phyloP scores from a whole-genome alignment of 2,329 filamentous ascomycete species.

The Fusarium sp. region DNA sequence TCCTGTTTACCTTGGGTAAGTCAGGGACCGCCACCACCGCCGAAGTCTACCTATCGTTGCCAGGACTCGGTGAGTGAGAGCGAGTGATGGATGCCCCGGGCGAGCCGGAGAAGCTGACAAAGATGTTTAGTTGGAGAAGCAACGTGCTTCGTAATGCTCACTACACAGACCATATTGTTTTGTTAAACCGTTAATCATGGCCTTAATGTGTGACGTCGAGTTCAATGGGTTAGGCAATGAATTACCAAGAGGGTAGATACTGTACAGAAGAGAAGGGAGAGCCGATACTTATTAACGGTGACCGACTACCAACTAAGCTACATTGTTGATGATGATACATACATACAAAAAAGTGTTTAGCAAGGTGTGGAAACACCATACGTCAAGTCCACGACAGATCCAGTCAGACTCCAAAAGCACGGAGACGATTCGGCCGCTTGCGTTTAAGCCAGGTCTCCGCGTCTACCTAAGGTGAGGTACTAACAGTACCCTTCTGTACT shows the following conservation, averaged over 20 bases:
- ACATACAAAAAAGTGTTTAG: constrained; percentile 11
- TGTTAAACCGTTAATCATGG: constrained; percentile 3
- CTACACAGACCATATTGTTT: constrained; percentile 17
- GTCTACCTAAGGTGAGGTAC: not conserved
- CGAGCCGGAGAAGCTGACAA: constrained; percentile 41
- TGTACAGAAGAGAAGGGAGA: constrained; percentile 3
- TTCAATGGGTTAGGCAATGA: constrained; percentile 4
- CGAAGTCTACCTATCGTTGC: constrained; percentile 25
- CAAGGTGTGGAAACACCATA: constrained; percentile 36
- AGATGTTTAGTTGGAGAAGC: constrained; percentile 33
- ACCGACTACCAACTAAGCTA: not conserved
- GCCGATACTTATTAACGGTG: constrained; percentile 19
- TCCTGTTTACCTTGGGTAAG: constrained; percentile 1
- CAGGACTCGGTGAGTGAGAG: constrained; percentile 41
- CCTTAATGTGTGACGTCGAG: constrained; percentile 5
- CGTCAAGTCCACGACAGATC: constrained; percentile 36
- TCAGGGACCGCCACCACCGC: constrained; percentile 39
- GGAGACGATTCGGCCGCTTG: constrained; percentile 35
- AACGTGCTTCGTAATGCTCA: constrained; percentile 42
- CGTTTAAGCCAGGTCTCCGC: constrained; percentile 13
- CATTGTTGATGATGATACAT: constrained; percentile 7
- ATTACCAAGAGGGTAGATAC: constrained; percentile 3
- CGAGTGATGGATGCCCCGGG: constrained; percentile 41
- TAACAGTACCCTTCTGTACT: not conserved
- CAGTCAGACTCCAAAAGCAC: constrained; percentile 26